Conservation (phyloP, 2,329 filamentous ascomycete species). For the Volutella citrinella region DNA sequence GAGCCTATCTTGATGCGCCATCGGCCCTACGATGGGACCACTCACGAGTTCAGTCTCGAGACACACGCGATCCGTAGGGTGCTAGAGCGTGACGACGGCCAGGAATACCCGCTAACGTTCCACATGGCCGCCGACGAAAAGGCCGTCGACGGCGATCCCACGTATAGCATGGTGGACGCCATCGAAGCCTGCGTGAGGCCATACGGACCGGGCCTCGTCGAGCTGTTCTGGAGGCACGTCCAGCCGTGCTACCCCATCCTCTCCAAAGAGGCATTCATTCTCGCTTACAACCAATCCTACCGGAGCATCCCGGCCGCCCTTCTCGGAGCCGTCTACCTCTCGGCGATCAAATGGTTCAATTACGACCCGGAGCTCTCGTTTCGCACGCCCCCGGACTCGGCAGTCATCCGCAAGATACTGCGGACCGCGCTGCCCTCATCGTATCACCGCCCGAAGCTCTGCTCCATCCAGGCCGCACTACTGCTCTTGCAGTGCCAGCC, state of each 20-base stretch:
- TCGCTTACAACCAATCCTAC: slow-evolving; percentile 49
- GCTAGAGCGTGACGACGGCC: slow-evolving; percentile 45
- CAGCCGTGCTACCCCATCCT: slow-evolving; percentile 52
- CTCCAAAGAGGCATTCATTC: slow-evolving; percentile 52
- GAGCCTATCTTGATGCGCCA: slow-evolving; percentile 32
- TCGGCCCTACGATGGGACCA: slow-evolving; percentile 50
- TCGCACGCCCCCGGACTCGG: slow-evolving; percentile 22
- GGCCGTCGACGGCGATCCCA: slow-evolving; percentile 24
- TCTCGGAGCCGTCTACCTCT: slow-evolving; percentile 53
- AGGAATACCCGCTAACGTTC: slow-evolving; percentile 31
- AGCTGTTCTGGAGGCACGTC: slow-evolving; percentile 59
- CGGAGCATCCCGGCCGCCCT: slow-evolving; percentile 50
- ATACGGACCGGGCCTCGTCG: slow-evolving; percentile 57
- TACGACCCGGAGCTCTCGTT: slow-evolving; percentile 37
- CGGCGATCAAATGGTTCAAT: slow-evolving; percentile 53
- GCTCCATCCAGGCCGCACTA: slow-evolving; percentile 27
- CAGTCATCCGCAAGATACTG: slow-evolving; percentile 21
- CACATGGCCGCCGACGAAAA: slow-evolving; percentile 31
- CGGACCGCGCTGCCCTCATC: slow-evolving; percentile 24
- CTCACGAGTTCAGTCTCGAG: slow-evolving; percentile 44
- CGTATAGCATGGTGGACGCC: slow-evolving; percentile 30
- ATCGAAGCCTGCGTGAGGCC: slow-evolving; percentile 58
- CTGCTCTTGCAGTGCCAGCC: slow-evolving; percentile 27
- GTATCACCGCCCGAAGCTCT: slow-evolving; percentile 28
- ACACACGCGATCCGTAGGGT: slow-evolving; percentile 59